Evolutionary conservation across 257 asterid species (phyloP).

Genomic region (Solanum chmielewskii): DNA sequence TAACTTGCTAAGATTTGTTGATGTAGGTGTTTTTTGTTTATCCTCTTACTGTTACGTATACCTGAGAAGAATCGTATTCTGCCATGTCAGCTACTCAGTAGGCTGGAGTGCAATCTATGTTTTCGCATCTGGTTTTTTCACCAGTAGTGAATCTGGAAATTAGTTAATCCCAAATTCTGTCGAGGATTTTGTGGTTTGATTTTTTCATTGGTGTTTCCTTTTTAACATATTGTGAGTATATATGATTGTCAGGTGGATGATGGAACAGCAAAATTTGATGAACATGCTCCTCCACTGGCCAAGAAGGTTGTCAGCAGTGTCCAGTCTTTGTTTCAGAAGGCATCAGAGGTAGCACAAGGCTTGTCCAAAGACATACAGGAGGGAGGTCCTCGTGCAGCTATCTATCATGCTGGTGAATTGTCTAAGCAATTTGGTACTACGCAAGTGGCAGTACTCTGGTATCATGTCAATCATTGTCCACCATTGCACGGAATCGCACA

Average conservation of each 20-base stretch:
- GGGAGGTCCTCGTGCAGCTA: constrained; percentile 56
- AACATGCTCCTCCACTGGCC: constrained; percentile 50
- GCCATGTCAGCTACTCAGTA: not conserved
- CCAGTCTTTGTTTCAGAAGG: constrained; percentile 16
- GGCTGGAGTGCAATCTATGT: not conserved
- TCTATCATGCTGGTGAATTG: constrained; percentile 27
- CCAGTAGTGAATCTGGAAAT: not conserved
- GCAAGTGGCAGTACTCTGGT: constrained; percentile 32
- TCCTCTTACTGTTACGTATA: not conserved
- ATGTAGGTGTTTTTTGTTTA: not conserved
- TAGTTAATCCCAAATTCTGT: not conserved
- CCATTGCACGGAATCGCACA: constrained; percentile 31
- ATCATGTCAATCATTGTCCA: constrained; percentile 27
- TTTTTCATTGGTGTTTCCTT: not conserved
- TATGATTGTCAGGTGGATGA: constrained; percentile 20
- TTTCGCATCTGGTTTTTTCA: not conserved
- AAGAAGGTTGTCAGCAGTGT: constrained; percentile 24
- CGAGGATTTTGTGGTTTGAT: not conserved
- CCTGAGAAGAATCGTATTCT: not conserved
- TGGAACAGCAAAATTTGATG: constrained; percentile 24
- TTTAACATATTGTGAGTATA: not conserved
- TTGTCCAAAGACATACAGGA: constrained; percentile 40
- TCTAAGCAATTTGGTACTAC: constrained; percentile 28
- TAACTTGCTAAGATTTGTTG: not conserved
- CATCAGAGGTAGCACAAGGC: constrained; percentile 15